Evolutionary conservation across 176 grass and related monocot species (phyloP).

Genomic region (Zizania latifolia): DNA sequence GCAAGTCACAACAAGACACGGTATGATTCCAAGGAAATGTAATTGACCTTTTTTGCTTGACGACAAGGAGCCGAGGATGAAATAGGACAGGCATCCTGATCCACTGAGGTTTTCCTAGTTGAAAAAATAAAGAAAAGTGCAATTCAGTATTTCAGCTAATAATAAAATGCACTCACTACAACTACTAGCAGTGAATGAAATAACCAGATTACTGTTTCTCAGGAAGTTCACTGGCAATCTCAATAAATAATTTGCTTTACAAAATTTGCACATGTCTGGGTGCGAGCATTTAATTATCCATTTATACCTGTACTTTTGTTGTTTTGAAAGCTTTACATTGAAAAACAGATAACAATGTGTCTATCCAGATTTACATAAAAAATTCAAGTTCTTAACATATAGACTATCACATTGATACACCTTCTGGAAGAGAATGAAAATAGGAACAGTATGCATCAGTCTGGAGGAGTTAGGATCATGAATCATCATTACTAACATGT

Average conservation of each 20-base stretch:
- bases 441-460: neutral
- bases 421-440: neutral
- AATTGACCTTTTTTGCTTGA: conserved; percentile 42
- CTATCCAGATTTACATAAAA: neutral
- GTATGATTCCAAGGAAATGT: neutral
- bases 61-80: conserved; percentile 40
- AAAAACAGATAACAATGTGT: neutral
- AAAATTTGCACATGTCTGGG: neutral
- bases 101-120: neutral
- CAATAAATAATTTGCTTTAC: neutral
- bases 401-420: neutral
- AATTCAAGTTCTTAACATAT: neutral
- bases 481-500: neutral
- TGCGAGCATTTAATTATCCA: neutral
- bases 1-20: neutral
- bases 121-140: neutral
- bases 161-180: neutral
- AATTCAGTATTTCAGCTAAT: conserved; percentile 8
- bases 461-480: neutral
- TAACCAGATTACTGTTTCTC: neutral
- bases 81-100: conserved; percentile 4
- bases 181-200: neutral
- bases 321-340: neutral
- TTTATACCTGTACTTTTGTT: neutral
- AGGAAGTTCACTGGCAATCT: neutral